Conservation (phyloP, 1,284 basidiomycete genomes). For the Marasmius fiardii region DNA sequence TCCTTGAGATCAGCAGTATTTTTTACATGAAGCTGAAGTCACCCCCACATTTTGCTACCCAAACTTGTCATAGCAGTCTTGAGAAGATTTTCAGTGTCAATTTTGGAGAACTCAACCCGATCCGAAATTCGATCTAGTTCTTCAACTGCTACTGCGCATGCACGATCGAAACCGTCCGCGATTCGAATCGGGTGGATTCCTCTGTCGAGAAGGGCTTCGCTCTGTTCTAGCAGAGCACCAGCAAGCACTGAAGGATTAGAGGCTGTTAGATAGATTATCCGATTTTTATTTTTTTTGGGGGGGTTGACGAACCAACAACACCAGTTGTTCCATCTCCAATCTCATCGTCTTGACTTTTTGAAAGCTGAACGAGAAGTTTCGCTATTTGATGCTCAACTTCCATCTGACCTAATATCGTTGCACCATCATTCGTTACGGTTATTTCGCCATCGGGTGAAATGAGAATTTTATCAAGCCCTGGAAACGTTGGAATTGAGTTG, state of each 20-base stretch:
- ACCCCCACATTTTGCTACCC: conserved; percentile 91
- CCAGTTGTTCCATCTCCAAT: conserved; percentile 99
- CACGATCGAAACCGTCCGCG: conserved; percentile 96
- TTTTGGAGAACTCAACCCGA: conserved; percentile 79
- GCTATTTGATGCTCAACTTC: conserved; percentile 99
- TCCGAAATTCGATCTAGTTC: conserved; percentile 95
- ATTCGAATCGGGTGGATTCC: conserved; percentile 99
- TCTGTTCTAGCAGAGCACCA: conserved; percentile 91
- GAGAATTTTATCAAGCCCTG: conserved; percentile 98
- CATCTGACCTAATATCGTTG: conserved; percentile 94
- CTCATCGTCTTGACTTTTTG: conserved; percentile 98
- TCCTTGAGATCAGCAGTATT: conserved; percentile 6
- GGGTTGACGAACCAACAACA: conserved; percentile 89
- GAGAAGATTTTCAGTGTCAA: conserved; percentile 83
- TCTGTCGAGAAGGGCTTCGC: conserved; percentile 88
- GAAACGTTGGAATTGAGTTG: conserved; percentile 5
- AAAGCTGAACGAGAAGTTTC: conserved; percentile 94
- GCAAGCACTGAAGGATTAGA: conserved; percentile 78
- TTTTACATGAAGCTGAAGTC: conserved; percentile 9
- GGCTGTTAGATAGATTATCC: conserved; percentile 12
- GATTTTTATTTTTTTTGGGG: neutral
- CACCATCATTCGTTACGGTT: conserved; percentile 98
- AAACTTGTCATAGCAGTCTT: conserved; percentile 96
- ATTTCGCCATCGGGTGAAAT: conserved; percentile 99
- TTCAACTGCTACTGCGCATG: conserved; percentile 85